Evolutionary conservation across 352 stramenopile genomes (phyloP).

Genomic region (Pythium inflatum): DNA sequence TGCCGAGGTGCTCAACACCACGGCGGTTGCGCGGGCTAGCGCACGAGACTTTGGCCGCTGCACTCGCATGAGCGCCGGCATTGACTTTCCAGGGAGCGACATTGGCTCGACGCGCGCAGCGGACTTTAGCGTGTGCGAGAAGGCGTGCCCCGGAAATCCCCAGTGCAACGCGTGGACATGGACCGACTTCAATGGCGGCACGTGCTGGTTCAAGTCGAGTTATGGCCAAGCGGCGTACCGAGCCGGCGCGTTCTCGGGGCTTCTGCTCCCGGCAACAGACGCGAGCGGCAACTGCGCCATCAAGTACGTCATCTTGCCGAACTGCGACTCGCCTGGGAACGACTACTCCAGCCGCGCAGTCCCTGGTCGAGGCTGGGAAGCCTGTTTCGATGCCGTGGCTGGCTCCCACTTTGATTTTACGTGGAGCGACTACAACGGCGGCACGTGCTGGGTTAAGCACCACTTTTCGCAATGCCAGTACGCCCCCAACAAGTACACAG

Average conservation of each 20-base stretch:
- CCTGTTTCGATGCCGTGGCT: too few relatives aligned
- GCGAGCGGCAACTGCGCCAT: too few relatives aligned
- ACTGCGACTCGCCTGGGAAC: slow-evolving; percentile 12
- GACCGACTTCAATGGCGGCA: slow-evolving; percentile 52
- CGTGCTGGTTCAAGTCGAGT: slow-evolving; percentile 52
- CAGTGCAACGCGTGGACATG: slow-evolving; percentile 26
- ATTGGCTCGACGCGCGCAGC: neutral
- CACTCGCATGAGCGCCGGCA: neutral
- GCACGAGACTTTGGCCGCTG: too few relatives aligned
- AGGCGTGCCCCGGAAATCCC: neutral
- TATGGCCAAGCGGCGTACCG: neutral
- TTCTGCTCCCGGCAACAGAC: too few relatives aligned
- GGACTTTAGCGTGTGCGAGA: neutral
- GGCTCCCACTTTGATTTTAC: too few relatives aligned
- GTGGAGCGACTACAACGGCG: slow-evolving; percentile 24
- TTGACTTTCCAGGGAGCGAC: neutral
- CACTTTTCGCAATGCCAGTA: too few relatives aligned
- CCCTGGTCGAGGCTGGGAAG: too few relatives aligned
- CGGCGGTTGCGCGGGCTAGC: too few relatives aligned
- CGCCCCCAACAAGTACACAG: too few relatives aligned
- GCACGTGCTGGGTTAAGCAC: slow-evolving; percentile 22
- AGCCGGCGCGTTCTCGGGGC: neutral
- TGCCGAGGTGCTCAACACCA: too few relatives aligned
- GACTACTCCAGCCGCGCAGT: neutral
- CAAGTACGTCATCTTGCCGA: too few relatives aligned